Evolutionary conservation across 2,329 filamentous ascomycete genomes (phyloP).

Genomic region (Trichophyton rubrum): DNA sequence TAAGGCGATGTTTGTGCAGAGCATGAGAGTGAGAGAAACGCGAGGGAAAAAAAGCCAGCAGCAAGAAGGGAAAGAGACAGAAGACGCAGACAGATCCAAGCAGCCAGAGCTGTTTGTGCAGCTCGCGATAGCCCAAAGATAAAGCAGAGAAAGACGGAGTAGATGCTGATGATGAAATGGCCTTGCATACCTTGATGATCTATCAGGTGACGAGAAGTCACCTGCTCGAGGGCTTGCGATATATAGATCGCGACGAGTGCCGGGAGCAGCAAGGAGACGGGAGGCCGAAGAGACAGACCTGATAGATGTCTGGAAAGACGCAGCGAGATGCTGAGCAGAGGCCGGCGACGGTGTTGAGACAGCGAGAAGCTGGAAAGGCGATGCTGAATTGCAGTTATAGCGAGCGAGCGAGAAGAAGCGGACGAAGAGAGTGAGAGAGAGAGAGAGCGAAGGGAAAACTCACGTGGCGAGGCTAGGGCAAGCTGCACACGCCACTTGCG

Average conservation of each 20-base stretch:
- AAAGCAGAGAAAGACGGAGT: background rate
- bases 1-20: background rate
- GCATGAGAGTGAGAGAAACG: background rate
- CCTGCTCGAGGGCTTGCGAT: conserved; percentile 12
- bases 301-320: background rate
- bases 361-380: background rate
- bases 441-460: conserved; percentile 8
- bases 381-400: conserved; percentile 1
- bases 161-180: conserved; percentile 6
- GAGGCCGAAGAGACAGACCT: background rate
- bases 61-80: background rate
- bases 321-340: background rate
- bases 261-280: background rate
- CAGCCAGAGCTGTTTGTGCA: background rate
- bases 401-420: conserved; percentile 13
- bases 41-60: background rate
- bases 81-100: background rate
- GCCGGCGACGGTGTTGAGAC: background rate
- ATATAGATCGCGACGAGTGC: conserved; percentile 13
- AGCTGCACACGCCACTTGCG: conserved; percentile 3
- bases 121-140: background rate
- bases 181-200: conserved; percentile 11
- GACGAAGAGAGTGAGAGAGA: conserved; percentile 5
- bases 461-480: conserved; percentile 13
- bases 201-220: conserved; percentile 16